These are phyloP conservation scores for Podaxis sp. DNA, from an alignment of 768 basidiomycete genomes.

Conservation along the genomic window DNA sequence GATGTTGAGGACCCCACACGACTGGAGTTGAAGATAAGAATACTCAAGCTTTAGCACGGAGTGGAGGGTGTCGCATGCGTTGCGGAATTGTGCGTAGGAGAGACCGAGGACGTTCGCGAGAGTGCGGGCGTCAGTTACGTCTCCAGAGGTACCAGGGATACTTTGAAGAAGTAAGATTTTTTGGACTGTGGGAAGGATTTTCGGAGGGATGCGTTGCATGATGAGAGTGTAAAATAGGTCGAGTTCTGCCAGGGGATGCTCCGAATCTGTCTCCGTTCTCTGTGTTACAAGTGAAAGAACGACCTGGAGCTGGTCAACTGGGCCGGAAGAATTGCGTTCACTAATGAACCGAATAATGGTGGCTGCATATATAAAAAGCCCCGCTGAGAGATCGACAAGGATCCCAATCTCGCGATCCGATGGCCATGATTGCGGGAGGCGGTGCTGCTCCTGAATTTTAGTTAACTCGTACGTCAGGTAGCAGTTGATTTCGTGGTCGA, in stretches of 20 bases:
- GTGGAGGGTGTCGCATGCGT: not conserved
- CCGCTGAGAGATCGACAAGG: constrained; percentile 8
- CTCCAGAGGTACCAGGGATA: too few species aligned
- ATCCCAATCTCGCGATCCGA: not conserved
- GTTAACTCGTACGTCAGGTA: constrained; percentile 10
- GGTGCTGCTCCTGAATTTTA: not conserved
- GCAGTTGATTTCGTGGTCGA: constrained; percentile 8
- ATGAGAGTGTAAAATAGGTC: not conserved
- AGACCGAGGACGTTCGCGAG: not conserved
- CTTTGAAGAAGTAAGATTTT: not conserved
- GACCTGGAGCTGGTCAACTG: not conserved
- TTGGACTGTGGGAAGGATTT: not conserved
- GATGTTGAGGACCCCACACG: not conserved
- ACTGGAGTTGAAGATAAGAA: not conserved
- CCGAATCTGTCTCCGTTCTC: too few species aligned
- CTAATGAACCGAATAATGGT: constrained; percentile 8
- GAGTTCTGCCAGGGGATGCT: not conserved
- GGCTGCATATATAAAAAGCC: constrained; percentile 2
- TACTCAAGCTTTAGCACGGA: not conserved
- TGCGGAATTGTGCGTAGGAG: not conserved
- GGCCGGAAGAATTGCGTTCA: constrained; percentile 1
- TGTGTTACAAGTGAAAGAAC: not conserved
- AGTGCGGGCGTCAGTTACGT: not conserved
- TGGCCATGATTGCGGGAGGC: constrained; percentile 11
- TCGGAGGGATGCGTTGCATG: not conserved